Evolutionary conservation across 1,139 yeast genomes (phyloP).

Genomic region (Pichia cactophila): DNA sequence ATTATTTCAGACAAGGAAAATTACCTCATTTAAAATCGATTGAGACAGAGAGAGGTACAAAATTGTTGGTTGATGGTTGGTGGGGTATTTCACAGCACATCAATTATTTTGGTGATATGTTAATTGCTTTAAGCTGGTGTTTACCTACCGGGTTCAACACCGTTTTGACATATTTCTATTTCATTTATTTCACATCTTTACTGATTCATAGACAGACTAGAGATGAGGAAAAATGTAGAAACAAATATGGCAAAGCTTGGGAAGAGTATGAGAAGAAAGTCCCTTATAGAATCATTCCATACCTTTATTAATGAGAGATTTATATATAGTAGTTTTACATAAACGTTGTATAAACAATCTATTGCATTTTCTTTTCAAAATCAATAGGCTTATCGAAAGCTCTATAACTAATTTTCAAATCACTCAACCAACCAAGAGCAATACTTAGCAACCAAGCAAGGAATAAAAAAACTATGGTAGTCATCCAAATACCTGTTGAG

Average conservation of each 20-base stretch:
- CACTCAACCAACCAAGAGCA: conserved; percentile 55
- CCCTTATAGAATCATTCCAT: conserved; percentile 87
- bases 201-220: conserved; percentile 82
- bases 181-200: conserved; percentile 71
- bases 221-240: conserved; percentile 86
- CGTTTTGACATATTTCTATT: conserved; percentile 81
- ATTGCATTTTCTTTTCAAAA: conserved; percentile 56
- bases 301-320: conserved; percentile 45
- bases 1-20: conserved; percentile 73
- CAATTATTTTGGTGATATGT: conserved; percentile 93
- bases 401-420: conserved; percentile 59
- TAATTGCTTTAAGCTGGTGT: conserved; percentile 90
- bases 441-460: conserved; percentile 43
- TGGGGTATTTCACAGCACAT: conserved; percentile 92
- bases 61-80: conserved; percentile 85
- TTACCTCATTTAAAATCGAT: conserved; percentile 60
- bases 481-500: conserved; percentile 64
- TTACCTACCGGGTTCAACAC: conserved; percentile 80
- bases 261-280: conserved; percentile 68
- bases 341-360: conserved; percentile 9
- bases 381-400: conserved; percentile 67
- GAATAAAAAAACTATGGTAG: conserved; percentile 48
- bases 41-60: conserved; percentile 69
- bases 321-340: not conserved
- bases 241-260: conserved; percentile 85